These are phyloP conservation scores for slime mould (Dictyostelium discoideum) DNA, from an alignment of 78 protist species.

Conservation along the genomic window DNA sequence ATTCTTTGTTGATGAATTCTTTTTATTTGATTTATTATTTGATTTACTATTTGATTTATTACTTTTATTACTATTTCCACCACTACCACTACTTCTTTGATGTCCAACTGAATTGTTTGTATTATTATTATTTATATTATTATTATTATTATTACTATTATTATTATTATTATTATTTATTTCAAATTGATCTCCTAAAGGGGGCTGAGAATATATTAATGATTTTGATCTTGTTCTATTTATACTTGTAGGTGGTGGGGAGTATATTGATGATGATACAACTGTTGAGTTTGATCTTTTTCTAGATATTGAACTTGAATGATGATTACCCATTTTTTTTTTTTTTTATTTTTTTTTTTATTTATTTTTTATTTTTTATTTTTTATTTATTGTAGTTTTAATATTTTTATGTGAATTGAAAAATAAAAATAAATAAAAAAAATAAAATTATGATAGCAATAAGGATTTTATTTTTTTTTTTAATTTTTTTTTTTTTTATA, in stretches of 20 bases:
- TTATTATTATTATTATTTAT: too few relatives aligned
- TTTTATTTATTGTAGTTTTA: neutral
- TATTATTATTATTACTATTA: too few relatives aligned
- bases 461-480: too few relatives aligned
- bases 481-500: too few relatives aligned
- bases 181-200: neutral
- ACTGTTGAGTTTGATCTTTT: conserved; percentile 32
- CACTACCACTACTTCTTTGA: neutral
- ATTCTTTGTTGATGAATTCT: neutral
- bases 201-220: neutral
- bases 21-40: neutral
- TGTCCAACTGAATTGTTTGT: too few relatives aligned
- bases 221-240: conserved; percentile 40
- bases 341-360: neutral
- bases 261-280: conserved; percentile 1
- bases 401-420: too few relatives aligned
- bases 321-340: conserved; percentile 1
- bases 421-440: too few relatives aligned
- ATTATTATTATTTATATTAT: too few relatives aligned
- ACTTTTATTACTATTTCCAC: neutral
- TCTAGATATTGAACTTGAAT: neutral
- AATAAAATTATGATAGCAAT: too few relatives aligned
- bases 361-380: too few relatives aligned
- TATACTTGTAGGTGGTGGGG: neutral
- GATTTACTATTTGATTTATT: neutral